Evolutionary conservation across 2,329 filamentous ascomycete species (phyloP).

Genomic region (Aspergillus vadensis): DNA sequence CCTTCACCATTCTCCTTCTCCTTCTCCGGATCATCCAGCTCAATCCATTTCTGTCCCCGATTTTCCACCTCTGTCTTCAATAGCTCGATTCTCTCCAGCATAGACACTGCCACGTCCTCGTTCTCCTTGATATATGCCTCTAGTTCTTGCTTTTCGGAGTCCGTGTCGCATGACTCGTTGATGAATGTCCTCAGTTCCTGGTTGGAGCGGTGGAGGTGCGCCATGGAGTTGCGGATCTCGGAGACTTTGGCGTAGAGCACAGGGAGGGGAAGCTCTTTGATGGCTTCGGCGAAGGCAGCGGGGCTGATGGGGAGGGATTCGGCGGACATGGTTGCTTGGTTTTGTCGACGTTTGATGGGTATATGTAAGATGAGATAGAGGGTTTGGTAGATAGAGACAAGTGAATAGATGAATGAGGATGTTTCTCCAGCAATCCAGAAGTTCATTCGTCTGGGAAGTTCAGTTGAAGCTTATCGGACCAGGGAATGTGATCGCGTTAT

Average conservation of each 20-base stretch:
- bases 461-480: not conserved
- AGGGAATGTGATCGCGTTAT: constrained; percentile 10
- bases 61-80: constrained; percentile 55
- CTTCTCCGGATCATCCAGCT: constrained; percentile 21
- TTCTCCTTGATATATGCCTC: constrained; percentile 57
- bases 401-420: not conserved
- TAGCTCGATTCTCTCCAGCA: constrained; percentile 57
- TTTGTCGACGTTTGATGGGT: not conserved
- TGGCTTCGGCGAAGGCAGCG: constrained; percentile 56
- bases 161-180: constrained; percentile 52
- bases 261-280: constrained; percentile 59
- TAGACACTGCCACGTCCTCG: constrained; percentile 56
- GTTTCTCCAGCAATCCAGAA: not conserved
- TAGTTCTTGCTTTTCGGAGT: constrained; percentile 46
- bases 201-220: constrained; percentile 61
- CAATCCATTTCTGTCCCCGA: constrained; percentile 58
- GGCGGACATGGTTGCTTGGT: constrained; percentile 49
- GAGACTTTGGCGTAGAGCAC: constrained; percentile 62
- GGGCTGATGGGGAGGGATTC: constrained; percentile 52
- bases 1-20: constrained; percentile 14
- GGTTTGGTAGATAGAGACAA: not conserved
- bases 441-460: not conserved
- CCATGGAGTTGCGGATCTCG: constrained; percentile 62
- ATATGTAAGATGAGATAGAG: not conserved
- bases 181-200: constrained; percentile 56